Evolutionary conservation across 164 flowering plant genomes (phyloP).

Genomic region (Aristolochia contorta): DNA sequence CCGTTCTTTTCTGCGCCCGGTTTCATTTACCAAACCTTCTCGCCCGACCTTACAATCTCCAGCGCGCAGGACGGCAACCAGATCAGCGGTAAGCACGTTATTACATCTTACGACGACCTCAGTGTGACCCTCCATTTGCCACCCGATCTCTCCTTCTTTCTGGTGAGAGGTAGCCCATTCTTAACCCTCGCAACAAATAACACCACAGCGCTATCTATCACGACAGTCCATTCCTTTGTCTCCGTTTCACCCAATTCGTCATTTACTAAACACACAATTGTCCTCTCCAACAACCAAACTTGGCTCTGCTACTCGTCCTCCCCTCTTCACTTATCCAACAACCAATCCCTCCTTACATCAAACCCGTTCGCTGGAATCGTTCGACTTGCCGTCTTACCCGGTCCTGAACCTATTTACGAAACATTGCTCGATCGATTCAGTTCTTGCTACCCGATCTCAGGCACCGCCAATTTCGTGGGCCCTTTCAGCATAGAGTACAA

Average conservation of each 20-base stretch:
- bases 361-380: conserved; percentile 50
- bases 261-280: conserved; percentile 43
- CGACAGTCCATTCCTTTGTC: conserved; percentile 59
- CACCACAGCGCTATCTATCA: conserved; percentile 31
- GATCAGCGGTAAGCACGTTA: conserved; percentile 19
- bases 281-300: conserved; percentile 68
- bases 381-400: conserved; percentile 57
- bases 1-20: conserved; percentile 35
- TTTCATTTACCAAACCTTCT: conserved; percentile 55
- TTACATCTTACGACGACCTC: conserved; percentile 61
- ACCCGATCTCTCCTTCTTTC: conserved; percentile 43
- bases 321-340: conserved; percentile 34
- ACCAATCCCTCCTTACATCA: conserved; percentile 30
- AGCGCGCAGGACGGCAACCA: conserved; percentile 5
- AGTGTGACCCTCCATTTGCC: conserved; percentile 71
- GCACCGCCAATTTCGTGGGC: conserved; percentile 41
- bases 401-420: conserved; percentile 26
- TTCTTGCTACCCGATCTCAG: conserved; percentile 65
- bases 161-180: conserved; percentile 90
- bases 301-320: conserved; percentile 75
- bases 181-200: conserved; percentile 37
- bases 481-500: conserved; percentile 65
- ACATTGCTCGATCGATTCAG: conserved; percentile 60
- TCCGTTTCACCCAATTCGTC: conserved; percentile 25
- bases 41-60: conserved; percentile 59